phyloP scores from a whole-genome alignment of 345 rosid species.

The Erysimum cheiranthoides region DNA sequence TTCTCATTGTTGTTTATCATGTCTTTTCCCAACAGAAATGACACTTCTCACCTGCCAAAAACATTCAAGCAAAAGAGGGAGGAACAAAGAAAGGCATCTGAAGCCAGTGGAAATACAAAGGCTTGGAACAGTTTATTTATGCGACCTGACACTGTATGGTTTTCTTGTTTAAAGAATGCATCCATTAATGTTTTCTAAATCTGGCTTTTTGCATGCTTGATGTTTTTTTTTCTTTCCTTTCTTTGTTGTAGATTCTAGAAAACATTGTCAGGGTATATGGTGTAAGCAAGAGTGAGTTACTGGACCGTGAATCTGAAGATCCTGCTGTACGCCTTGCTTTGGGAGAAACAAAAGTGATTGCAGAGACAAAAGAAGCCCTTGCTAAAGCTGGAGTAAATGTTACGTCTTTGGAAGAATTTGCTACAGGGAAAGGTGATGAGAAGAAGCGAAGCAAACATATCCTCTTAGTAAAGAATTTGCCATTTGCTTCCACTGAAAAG shows the following conservation, averaged over 20 bases:
- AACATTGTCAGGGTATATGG: slow-evolving; percentile 85
- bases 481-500: slow-evolving; percentile 84
- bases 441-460: slow-evolving; percentile 82
- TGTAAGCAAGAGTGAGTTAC: slow-evolving; percentile 88
- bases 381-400: slow-evolving; percentile 83
- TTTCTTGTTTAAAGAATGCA: slow-evolving; percentile 23
- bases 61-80: slow-evolving; percentile 78
- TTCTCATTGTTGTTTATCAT: slow-evolving; percentile 29
- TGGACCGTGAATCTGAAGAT: slow-evolving; percentile 88
- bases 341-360: slow-evolving; percentile 95
- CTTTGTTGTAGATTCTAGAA: slow-evolving; percentile 69
- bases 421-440: slow-evolving; percentile 62
- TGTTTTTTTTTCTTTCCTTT: slow-evolving; percentile 6
- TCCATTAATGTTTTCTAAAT: slow-evolving; percentile 14
- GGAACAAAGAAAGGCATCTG: slow-evolving; percentile 87
- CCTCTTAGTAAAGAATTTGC: slow-evolving; percentile 86
- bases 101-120: slow-evolving; percentile 85
- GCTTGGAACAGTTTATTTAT: slow-evolving; percentile 97
- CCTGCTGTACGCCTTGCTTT: slow-evolving; percentile 95
- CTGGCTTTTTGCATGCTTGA: slow-evolving; percentile 13
- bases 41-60: slow-evolving; percentile 50
- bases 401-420: slow-evolving; percentile 69
- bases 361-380: slow-evolving; percentile 87
- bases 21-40: slow-evolving; percentile 44
- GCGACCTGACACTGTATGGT: slow-evolving; percentile 85